phyloP scores from a whole-genome alignment of 1,139 yeast genomes.

The Blastobotrys malaysiensis region DNA sequence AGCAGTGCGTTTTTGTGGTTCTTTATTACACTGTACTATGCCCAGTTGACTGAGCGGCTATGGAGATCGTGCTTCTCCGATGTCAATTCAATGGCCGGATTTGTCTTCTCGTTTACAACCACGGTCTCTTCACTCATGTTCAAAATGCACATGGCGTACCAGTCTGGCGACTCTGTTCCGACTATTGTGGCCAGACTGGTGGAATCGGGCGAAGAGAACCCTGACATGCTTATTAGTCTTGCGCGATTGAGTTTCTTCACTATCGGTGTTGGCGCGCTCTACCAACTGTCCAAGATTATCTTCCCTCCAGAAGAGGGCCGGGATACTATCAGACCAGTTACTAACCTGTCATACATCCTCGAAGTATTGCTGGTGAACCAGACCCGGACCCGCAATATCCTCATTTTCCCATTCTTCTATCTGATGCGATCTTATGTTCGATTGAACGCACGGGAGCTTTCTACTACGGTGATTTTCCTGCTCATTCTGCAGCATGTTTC shows the following conservation, averaged over 20 bases:
- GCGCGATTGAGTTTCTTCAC: constrained; percentile 31
- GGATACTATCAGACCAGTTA: constrained; percentile 28
- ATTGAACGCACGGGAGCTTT: constrained; percentile 18
- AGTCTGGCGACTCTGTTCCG: constrained; percentile 52
- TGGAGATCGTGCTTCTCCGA: constrained; percentile 26
- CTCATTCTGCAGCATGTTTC: constrained; percentile 60
- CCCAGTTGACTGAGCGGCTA: constrained; percentile 22
- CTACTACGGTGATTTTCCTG: constrained; percentile 25
- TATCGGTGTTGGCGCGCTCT: constrained; percentile 24
- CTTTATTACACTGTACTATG: constrained; percentile 42
- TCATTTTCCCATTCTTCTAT: constrained; percentile 54
- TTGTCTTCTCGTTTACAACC: constrained; percentile 41
- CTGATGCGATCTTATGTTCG: constrained; percentile 26
- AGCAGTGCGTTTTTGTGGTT: constrained; percentile 43
- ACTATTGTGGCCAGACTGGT: constrained; percentile 32
- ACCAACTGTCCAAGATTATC: constrained; percentile 23
- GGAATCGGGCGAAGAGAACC: constrained; percentile 17
- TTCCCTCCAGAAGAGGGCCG: constrained; percentile 12
- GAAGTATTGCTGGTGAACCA: constrained; percentile 64
- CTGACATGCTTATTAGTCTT: constrained; percentile 22
- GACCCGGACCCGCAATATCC: constrained; percentile 61
- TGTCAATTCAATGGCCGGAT: constrained; percentile 29
- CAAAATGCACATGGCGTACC: constrained; percentile 51
- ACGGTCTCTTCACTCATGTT: constrained; percentile 45
- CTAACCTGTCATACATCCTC: constrained; percentile 43